Evolutionary conservation across 2,329 filamentous ascomycete genomes (phyloP).

Genomic region (Paraphoma sp.): DNA sequence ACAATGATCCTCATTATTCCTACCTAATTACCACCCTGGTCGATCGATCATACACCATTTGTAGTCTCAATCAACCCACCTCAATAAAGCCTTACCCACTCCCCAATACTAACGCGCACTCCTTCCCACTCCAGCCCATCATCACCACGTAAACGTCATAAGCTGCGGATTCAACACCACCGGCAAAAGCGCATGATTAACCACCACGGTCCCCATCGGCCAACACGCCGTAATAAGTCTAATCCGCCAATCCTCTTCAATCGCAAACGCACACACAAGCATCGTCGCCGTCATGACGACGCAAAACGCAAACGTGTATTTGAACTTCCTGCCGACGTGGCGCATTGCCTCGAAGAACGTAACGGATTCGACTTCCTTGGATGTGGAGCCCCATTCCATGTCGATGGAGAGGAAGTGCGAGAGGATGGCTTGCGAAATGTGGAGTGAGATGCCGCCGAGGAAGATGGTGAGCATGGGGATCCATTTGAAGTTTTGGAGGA

Average conservation of each 20-base stretch:
- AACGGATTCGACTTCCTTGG: conserved; percentile 80
- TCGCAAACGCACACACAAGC: conserved; percentile 69
- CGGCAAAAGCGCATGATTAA: conserved; percentile 73
- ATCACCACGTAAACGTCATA: conserved; percentile 79
- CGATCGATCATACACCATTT: too few species aligned
- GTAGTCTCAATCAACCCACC: too few species aligned
- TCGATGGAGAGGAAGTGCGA: conserved; percentile 85
- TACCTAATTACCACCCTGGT: too few species aligned
- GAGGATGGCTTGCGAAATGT: conserved; percentile 80
- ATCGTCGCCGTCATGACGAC: conserved; percentile 67
- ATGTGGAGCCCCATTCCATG: conserved; percentile 85
- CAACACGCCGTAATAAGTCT: conserved; percentile 69
- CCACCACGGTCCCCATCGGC: conserved; percentile 72
- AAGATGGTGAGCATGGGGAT: conserved; percentile 76
- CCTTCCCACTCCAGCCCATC: too few species aligned
- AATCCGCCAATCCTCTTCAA: conserved; percentile 65
- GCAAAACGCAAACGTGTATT: conserved; percentile 66
- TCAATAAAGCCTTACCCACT: too few species aligned
- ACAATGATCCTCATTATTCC: too few species aligned
- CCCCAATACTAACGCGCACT: too few species aligned
- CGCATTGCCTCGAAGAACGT: conserved; percentile 87
- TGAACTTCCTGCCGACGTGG: conserved; percentile 80
- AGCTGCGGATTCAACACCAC: conserved; percentile 78
- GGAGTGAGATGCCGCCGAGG: conserved; percentile 79
- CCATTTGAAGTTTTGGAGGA: conserved; percentile 68